Conservation (phyloP, 371 early-diverging fungal genomes). For the Catenaria anguillulae region DNA sequence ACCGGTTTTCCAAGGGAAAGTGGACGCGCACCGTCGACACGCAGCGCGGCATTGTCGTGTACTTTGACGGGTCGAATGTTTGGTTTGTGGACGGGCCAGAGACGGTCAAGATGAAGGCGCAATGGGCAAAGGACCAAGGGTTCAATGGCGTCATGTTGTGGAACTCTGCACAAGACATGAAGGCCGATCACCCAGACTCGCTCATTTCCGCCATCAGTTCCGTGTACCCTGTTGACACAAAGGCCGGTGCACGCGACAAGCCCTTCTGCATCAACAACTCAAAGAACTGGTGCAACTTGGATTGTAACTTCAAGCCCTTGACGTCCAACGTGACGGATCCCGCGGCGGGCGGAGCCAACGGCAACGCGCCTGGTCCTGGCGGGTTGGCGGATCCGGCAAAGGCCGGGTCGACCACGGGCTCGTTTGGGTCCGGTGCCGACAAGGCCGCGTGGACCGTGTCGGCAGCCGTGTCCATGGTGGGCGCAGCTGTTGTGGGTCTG, state of each 20-base stretch:
- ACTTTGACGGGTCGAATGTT: background rate
- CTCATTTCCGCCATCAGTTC: background rate
- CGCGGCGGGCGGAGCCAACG: no score
- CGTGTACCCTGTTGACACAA: background rate
- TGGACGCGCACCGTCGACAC: background rate
- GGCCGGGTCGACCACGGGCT: no score
- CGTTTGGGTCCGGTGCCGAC: no score
- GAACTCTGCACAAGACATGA: conserved; percentile 5
- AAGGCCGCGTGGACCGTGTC: no score
- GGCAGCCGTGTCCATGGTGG: no score
- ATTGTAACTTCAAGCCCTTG: no score
- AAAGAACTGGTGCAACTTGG: no score
- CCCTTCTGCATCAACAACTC: no score
- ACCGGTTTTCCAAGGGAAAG: background rate
- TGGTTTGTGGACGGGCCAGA: background rate
- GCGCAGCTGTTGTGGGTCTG: no score
- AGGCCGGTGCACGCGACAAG: background rate
- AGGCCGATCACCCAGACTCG: background rate
- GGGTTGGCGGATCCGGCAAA: no score
- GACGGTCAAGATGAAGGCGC: background rate
- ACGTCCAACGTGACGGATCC: no score
- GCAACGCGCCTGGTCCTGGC: no score
- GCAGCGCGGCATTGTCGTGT: background rate
- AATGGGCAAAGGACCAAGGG: background rate
- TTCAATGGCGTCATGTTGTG: conserved; percentile 5